These are phyloP conservation scores for Ceratobasidium theobromae DNA, from an alignment of 1,284 basidiomycete species.

Conservation along the genomic window DNA sequence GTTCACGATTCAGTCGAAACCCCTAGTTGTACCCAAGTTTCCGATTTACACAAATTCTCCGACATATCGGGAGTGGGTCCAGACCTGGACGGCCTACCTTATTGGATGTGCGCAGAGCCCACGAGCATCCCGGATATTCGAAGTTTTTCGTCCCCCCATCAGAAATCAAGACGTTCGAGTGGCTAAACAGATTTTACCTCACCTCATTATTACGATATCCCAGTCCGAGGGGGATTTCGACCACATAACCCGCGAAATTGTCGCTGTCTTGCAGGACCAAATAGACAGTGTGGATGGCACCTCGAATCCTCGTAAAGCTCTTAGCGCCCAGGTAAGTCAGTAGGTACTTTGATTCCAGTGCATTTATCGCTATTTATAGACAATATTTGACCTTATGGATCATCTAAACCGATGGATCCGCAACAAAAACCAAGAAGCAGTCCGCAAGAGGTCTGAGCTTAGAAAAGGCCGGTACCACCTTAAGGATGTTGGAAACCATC, in stretches of 20 bases:
- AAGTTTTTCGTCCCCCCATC: constrained; percentile 76
- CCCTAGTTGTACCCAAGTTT: constrained; percentile 47
- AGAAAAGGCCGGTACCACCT: constrained; percentile 49
- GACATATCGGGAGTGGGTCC: constrained; percentile 96
- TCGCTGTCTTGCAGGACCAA: constrained; percentile 85
- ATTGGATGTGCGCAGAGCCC: constrained; percentile 65
- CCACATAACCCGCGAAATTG: constrained; percentile 75
- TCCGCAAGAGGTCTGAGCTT: constrained; percentile 42
- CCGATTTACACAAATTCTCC: constrained; percentile 77
- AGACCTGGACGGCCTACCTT: constrained; percentile 85
- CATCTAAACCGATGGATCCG: constrained; percentile 93
- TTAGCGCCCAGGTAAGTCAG: constrained; percentile 78
- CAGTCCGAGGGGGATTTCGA: constrained; percentile 63
- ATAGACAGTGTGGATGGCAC: constrained; percentile 62
- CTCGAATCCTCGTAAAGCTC: constrained; percentile 72
- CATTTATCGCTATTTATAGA: constrained; percentile 50
- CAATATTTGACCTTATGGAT: constrained; percentile 91
- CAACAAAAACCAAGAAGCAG: constrained; percentile 60
- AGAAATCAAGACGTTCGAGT: constrained; percentile 89
- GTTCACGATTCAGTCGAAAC: constrained; percentile 51
- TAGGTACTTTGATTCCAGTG: not conserved
- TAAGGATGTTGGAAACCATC: constrained; percentile 40
- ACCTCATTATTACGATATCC: constrained; percentile 86
- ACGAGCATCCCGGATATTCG: constrained; percentile 70
- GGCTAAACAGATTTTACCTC: constrained; percentile 87